Conservation (phyloP, 2,329 filamentous ascomycete genomes). For the Neopestalotiopsis sp. region DNA sequence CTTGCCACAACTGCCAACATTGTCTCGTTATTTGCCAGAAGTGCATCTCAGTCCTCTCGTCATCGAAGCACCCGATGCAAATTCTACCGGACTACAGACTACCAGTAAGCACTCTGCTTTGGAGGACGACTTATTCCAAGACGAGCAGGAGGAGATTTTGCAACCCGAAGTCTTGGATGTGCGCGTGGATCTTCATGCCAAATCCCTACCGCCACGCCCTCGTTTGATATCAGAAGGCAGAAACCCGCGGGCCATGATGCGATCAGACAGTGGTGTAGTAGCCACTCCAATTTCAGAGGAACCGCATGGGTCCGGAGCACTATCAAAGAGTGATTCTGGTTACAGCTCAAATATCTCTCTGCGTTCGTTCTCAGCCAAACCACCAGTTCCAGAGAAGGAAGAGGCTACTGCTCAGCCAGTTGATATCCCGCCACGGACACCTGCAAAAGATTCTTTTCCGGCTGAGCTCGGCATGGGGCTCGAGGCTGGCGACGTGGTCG, state of each 20-base stretch:
- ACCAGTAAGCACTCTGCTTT: conserved; percentile 54
- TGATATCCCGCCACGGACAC: conserved; percentile 10
- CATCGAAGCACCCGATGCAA: conserved; percentile 34
- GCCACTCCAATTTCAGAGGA: conserved; percentile 50
- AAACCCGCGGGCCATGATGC: conserved; percentile 32
- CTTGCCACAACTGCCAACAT: background rate
- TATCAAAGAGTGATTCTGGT: conserved; percentile 65
- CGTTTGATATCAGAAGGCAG: conserved; percentile 25
- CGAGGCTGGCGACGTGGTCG: conserved; percentile 13
- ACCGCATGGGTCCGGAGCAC: conserved; percentile 41
- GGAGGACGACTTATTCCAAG: conserved; percentile 54
- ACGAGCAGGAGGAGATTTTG: conserved; percentile 36
- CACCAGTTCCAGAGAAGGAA: conserved; percentile 32
- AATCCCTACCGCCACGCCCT: conserved; percentile 35
- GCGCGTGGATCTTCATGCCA: conserved; percentile 47
- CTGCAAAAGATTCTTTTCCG: conserved; percentile 3
- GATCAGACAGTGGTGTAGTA: conserved; percentile 56
- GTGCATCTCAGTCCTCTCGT: conserved; percentile 35
- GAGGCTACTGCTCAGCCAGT: conserved; percentile 19
- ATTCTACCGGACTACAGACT: conserved; percentile 42
- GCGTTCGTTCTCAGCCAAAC: conserved; percentile 50
- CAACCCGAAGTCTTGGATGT: conserved; percentile 32
- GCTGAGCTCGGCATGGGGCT: background rate
- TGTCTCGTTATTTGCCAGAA: conserved; percentile 6
- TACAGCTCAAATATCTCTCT: conserved; percentile 66